Conservation (phyloP, 345 rosid species). For the Salix brachista region DNA sequence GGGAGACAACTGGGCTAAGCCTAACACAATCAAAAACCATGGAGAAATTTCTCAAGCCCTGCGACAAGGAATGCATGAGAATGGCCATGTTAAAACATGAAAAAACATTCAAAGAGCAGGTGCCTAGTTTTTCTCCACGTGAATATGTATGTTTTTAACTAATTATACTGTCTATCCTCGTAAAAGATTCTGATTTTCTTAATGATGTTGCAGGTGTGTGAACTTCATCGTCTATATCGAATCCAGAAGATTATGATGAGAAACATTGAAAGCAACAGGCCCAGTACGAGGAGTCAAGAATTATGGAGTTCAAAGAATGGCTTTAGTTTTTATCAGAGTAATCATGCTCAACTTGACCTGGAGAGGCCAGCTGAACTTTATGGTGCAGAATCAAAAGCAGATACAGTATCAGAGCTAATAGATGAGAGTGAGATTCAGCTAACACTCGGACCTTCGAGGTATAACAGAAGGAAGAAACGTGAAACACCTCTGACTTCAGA, state of each 20-base stretch:
- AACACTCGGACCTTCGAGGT: constrained; percentile 69
- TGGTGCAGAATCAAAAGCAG: constrained; percentile 33
- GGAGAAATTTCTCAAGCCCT: constrained; percentile 71
- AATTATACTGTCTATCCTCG: not conserved
- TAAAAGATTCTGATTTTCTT: not conserved
- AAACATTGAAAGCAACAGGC: constrained; percentile 34
- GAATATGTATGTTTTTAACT: not conserved
- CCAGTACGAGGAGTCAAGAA: constrained; percentile 10
- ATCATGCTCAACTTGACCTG: constrained; percentile 21
- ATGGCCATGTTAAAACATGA: constrained; percentile 93
- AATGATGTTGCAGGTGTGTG: constrained; percentile 50
- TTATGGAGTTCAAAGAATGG: constrained; percentile 15
- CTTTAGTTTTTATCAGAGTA: constrained; percentile 10
- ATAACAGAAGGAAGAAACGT: constrained; percentile 38
- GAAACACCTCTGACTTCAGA: constrained; percentile 40
- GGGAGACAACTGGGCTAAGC: not conserved
- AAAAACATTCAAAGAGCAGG: constrained; percentile 97
- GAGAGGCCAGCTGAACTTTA: constrained; percentile 32
- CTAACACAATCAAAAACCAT: constrained; percentile 6
- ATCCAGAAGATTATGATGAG: constrained; percentile 79
- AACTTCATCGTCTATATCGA: constrained; percentile 83
- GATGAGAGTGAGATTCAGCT: constrained; percentile 87
- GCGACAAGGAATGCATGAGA: constrained; percentile 82
- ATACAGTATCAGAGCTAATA: constrained; percentile 31
- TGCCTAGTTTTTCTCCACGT: constrained; percentile 1